phyloP scores from a whole-genome alignment of 2,329 filamentous ascomycete species.

The Penicillium frequentans region DNA sequence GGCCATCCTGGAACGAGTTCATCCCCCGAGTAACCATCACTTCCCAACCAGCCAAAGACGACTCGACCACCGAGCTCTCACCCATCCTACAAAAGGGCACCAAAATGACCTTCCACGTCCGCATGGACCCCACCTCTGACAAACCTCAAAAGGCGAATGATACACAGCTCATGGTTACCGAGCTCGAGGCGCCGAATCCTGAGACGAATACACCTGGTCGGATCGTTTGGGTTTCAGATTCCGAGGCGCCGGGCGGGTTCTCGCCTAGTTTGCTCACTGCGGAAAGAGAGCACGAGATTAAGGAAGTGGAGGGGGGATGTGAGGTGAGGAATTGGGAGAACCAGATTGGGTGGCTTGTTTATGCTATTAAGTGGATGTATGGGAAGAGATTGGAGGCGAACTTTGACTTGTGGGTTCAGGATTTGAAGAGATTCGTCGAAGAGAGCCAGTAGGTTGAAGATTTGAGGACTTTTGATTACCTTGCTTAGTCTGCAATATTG shows the following conservation, averaged over 20 bases:
- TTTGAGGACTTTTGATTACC: background rate
- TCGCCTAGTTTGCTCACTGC: constrained; percentile 40
- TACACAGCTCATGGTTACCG: constrained; percentile 31
- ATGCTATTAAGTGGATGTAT: constrained; percentile 45
- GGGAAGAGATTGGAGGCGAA: constrained; percentile 34
- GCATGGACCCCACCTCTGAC: constrained; percentile 38
- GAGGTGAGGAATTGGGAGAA: constrained; percentile 48
- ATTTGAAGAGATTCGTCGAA: constrained; percentile 45
- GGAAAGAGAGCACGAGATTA: constrained; percentile 51
- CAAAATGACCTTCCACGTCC: constrained; percentile 45
- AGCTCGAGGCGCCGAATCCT: constrained; percentile 30
- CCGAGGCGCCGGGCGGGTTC: constrained; percentile 28
- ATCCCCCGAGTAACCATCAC: constrained; percentile 47
- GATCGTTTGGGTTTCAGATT: constrained; percentile 32
- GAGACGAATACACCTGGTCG: constrained; percentile 19
- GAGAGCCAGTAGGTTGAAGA: background rate
- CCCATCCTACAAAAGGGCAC: constrained; percentile 40
- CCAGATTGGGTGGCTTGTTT: constrained; percentile 44
- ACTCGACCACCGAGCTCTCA: constrained; percentile 18
- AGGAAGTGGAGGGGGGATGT: constrained; percentile 34
- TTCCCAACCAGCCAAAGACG: constrained; percentile 35
- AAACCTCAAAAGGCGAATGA: constrained; percentile 27
- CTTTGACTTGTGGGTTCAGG: constrained; percentile 43
- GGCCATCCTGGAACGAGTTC: constrained; percentile 51
- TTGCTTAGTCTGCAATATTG: background rate